Evolutionary conservation across 768 basidiomycete species (phyloP), one percentile per base, ranked within the genome.

Genomic region (Obba rivulosa): DNA sequence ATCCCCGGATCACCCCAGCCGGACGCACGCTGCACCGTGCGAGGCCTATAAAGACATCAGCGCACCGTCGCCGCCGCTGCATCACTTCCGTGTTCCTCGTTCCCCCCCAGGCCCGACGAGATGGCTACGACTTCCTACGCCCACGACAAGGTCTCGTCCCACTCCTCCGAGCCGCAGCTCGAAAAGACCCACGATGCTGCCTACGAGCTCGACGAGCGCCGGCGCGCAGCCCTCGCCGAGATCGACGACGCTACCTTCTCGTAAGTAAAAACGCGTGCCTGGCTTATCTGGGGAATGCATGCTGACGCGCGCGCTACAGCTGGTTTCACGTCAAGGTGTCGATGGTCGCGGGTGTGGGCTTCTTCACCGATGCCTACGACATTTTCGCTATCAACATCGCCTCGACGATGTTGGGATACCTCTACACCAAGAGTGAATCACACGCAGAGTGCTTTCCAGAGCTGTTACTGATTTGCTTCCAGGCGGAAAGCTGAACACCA

Each of bases 381-480:
- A 84, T 94, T 51, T 96, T 93, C 59, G 87, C 89, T 7, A 94
- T 94, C 69, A 90, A 84, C 65, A 87, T 94, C 39, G 90, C 80
- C 0, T 80, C 86, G 0, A 73, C 73, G 0, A 93, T 94, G 89
- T 67, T 95, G 48, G 88, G 85, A 21, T 88, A 84, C 59, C 82
- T 92, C 48, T 93, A 93, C 45, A 79, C 80, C 39, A 46, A 62
- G 14, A 38, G 45, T 40, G 14, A 10, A 10, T 44, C 36, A 46
- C 37, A 3, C 52, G 57, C 56, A 3, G 34, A 36, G 24, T 46
- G 22, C 40, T 41, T 43, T 34, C 17, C 24, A 34, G 3, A 45
- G 8, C 14, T 23, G 23, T 8, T 45, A 20, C 38, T 28, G 37
- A 22, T 22, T 44, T 35, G 9, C 20, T 34, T 25, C 17, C 45